Base-by-base conservation (phyloP, 495 filamentous ascomycete genomes). In the Xylaria sp. region DNA sequence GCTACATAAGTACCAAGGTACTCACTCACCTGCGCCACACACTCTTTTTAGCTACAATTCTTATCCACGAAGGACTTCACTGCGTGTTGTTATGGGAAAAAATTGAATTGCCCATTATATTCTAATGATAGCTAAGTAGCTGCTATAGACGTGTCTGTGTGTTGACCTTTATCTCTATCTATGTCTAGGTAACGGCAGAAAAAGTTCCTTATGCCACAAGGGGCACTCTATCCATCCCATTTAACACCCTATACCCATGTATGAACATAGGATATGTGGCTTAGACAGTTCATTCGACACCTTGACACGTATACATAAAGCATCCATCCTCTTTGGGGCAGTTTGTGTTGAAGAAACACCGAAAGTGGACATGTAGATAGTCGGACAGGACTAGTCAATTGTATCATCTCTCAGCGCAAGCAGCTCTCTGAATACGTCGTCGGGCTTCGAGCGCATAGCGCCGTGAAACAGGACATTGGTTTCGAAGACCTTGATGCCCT, bases 381-480 rank as follows among this genome's bases (percentile, higher is more conserved):
- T 41, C 8, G 7, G 8, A 44, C 8, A 8, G 43, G 40, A 40
- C 40, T 84, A 95, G 79, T 96, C 92, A 71, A 93, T 85, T 24
- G 84, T 86, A 69, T 94, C 93, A 75, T 93, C 90, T 69, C 90
- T 84, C 78, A 97, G 75, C 68, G 84, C 86, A 76, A 94, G 94
- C 29, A 95, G 79, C 71, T 89, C 85, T 64, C 84, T 86, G 76
- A 95, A 83, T 6, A 97, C 85, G 66, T 95, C 92, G 41, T 93
- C 92, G 37, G 89, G 85, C 80, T 87, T 92, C 59, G 83, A 84
- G 53, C 93, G 83, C 31, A 97, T 70, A 0, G 91, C 96, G 74
- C 97, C 90, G 77, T 98, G 95, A 72, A 95, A 94, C 85, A 97
- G 86, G 21, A 84, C 82, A 77, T 97, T 98, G 69, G 94, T 97